Evolutionary conservation across 371 early-diverging fungal genomes (phyloP).

Genomic region (Syncephalis fuscata): DNA sequence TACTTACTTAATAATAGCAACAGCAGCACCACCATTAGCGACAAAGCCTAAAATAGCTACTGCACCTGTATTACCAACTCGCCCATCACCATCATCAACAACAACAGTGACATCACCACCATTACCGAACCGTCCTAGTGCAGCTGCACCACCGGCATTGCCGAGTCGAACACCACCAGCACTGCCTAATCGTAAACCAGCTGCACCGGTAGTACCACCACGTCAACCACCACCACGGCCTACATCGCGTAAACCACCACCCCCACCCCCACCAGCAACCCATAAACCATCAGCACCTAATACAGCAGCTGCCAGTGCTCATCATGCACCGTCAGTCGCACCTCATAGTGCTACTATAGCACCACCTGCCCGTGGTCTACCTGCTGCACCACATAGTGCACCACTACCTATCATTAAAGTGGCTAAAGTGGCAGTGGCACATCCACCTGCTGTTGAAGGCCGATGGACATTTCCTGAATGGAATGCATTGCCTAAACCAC

Average conservation of each 20-base stretch:
- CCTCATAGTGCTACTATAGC: too few relatives aligned
- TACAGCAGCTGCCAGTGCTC: too few relatives aligned
- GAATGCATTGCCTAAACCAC: too few relatives aligned
- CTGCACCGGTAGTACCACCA: slow-evolving; percentile 12
- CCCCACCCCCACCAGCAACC: slow-evolving; percentile 14
- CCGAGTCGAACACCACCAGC: slow-evolving; percentile 13
- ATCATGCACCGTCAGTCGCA: too few relatives aligned
- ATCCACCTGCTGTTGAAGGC: too few relatives aligned
- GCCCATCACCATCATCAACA: slow-evolving; percentile 11
- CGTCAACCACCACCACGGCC: slow-evolving; percentile 9
- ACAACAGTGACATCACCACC: slow-evolving; percentile 11
- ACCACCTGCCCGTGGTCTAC: too few relatives aligned
- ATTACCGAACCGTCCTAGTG: slow-evolving; percentile 11
- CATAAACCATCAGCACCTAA: too few relatives aligned
- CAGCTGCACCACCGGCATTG: slow-evolving; percentile 15
- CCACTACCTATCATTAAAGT: too few relatives aligned
- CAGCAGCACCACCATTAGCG: slow-evolving; percentile 9
- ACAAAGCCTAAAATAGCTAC: slow-evolving; percentile 12
- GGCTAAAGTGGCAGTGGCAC: too few relatives aligned
- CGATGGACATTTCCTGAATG: too few relatives aligned
- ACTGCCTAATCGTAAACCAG: slow-evolving; percentile 15
- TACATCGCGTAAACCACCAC: slow-evolving; percentile 15
- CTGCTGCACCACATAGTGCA: too few relatives aligned
- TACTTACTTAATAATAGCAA: slow-evolving; percentile 3
- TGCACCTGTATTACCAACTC: slow-evolving; percentile 10